Conservation (phyloP, 2,329 filamentous ascomycete species). For the Diplodia scrobiculata region DNA sequence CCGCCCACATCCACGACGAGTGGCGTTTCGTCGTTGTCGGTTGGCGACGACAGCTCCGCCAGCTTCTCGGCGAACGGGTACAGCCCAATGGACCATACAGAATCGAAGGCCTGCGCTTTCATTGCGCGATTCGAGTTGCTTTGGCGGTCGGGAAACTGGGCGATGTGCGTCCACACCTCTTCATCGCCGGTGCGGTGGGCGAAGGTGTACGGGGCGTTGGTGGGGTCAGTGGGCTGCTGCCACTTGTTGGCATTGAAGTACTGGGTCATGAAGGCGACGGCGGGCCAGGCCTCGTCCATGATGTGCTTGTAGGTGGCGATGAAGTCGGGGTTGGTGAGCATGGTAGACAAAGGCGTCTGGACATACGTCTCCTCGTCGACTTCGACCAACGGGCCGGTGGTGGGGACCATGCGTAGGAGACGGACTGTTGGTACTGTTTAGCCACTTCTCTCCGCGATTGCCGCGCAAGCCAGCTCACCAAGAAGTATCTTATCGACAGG, state of each 20-base stretch:
- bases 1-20: conserved; percentile 50
- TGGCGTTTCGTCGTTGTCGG: neutral
- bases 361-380: conserved; percentile 22
- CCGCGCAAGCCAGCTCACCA: neutral
- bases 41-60: neutral
- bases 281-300: neutral
- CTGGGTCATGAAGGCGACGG: conserved; percentile 2
- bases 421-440: conserved; percentile 6
- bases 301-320: conserved; percentile 22
- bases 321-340: conserved; percentile 20
- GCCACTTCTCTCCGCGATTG: neutral
- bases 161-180: conserved; percentile 2
- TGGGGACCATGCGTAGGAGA: conserved; percentile 20
- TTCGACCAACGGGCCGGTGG: conserved; percentile 12
- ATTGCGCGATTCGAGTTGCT: conserved; percentile 16
- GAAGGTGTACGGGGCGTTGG: conserved; percentile 27
- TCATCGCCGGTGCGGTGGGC: conserved; percentile 23
- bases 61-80: conserved; percentile 19
- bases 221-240: conserved; percentile 16
- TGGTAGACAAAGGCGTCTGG: conserved; percentile 20
- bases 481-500: conserved; percentile 5
- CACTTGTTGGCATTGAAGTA: conserved; percentile 24
- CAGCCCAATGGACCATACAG: conserved; percentile 16
- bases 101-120: conserved; percentile 7
- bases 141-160: conserved; percentile 21